phyloP scores from a whole-genome alignment of 352 stramenopile species.

The Phytophthora sojae region DNA sequence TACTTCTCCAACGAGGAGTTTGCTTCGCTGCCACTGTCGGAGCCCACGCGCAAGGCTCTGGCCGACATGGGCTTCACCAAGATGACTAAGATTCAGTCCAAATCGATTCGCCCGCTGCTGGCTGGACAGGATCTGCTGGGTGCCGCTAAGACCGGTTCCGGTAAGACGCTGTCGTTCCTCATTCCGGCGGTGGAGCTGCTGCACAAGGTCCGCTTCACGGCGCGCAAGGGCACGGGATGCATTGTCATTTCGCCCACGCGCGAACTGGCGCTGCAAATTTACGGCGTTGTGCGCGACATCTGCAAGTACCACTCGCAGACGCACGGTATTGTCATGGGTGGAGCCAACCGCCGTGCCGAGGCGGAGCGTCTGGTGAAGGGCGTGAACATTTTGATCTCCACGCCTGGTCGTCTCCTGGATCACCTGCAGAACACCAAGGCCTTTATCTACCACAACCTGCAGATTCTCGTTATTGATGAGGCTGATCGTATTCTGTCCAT shows the following conservation, averaged over 20 bases:
- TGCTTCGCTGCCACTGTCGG: conserved; percentile 91
- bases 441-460: conserved; percentile 96
- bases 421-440: conserved; percentile 98
- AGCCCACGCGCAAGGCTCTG: conserved; percentile 91
- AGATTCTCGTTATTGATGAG: conserved; percentile 99
- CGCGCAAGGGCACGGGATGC: conserved; percentile 96
- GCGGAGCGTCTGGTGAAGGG: conserved; percentile 94
- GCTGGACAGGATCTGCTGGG: conserved; percentile 97
- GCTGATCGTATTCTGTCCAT: conserved; percentile 99
- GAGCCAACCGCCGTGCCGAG: conserved; percentile 97
- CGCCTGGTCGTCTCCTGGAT: conserved; percentile 97
- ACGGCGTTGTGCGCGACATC: conserved; percentile 97
- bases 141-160: conserved; percentile 97
- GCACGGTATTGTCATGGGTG: conserved; percentile 98
- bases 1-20: conserved; percentile 94
- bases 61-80: conserved; percentile 92
- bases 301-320: conserved; percentile 96
- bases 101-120: conserved; percentile 96
- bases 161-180: conserved; percentile 99
- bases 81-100: conserved; percentile 98
- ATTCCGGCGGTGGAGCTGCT: conserved; percentile 98
- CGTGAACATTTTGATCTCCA: conserved; percentile 99
- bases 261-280: conserved; percentile 99
- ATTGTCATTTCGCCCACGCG: conserved; percentile 98
- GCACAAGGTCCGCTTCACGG: conserved; percentile 96